Base-by-base conservation (phyloP, 148 eudicot species). In the Nepenthes mirabilis region DNA sequence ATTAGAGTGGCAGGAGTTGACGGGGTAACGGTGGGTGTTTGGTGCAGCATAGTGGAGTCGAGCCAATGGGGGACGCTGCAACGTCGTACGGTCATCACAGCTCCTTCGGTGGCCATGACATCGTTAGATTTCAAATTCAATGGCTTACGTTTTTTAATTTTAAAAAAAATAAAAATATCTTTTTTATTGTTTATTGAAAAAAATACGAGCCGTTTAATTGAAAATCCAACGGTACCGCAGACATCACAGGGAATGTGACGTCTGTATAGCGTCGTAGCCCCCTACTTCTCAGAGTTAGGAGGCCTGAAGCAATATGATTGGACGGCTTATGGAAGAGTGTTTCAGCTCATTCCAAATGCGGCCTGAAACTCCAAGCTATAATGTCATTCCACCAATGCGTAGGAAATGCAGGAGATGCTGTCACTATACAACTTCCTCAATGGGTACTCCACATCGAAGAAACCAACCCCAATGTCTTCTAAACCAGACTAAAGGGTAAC, bases 371-470 rank as follows among this genome's bases (percentile, higher is more conserved):
- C 49, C 95, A 87, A 68, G 81, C 82, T 5, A 83, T 85, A 37
- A 84, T 87, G 89, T 91, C 95, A 5, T 87, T 82, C 67, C 97
- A 91, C 67, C 83, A 85, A 68, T 87, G 95, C 37, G 89, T 91
- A 50, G 95, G 97, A 49, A 91, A 91, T 35, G 60, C 87, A 10
- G 97, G 95, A 33, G 95, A 87, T 58, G 80, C 45, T 36, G 93
- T 91, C 6, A 70, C 56, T 59, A 81, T 91, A 58, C 91, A 87
- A 0, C 69, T 91, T 45, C 93, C 95, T 36, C 69, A 76, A 35
- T 87, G 97, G 97, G 75, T 85, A 14, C 77, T 75, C 9, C 56
- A 75, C 4, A 68, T 79, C 9, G 91, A 89, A 37, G 72, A 83
- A 49, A 62, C 73, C 0, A 62, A 87, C 58, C 87, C 87, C 32